Evolutionary conservation across 2,329 filamentous ascomycete genomes (phyloP).

Genomic region (Fonsecaea nubica): DNA sequence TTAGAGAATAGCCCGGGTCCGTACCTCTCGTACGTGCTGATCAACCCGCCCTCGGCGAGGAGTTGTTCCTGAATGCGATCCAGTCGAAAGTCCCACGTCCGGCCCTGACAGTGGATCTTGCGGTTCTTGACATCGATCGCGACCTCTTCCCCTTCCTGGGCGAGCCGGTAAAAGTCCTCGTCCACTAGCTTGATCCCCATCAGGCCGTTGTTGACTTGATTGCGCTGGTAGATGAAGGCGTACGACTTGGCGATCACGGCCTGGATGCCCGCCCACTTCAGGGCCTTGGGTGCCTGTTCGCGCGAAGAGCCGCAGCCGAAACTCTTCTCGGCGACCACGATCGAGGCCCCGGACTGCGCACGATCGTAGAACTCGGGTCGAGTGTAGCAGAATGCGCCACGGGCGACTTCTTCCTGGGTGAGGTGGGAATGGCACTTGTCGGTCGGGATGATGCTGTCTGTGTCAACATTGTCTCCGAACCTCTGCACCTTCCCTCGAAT

Average conservation of each 20-base stretch:
- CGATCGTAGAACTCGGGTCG: constrained; percentile 24
- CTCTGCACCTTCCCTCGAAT: constrained; percentile 20
- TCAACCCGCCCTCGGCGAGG: constrained; percentile 20
- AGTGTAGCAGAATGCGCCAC: constrained; percentile 26
- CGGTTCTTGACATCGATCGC: constrained; percentile 20
- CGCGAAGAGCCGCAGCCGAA: constrained; percentile 25
- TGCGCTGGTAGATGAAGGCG: constrained; percentile 24
- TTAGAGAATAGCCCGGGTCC: constrained; percentile 21
- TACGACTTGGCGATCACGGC: constrained; percentile 23
- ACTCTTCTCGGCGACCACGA: constrained; percentile 25
- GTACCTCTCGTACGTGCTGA: constrained; percentile 25
- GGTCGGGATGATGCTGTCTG: constrained; percentile 28
- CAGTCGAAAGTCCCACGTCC: constrained; percentile 16
- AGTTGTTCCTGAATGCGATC: constrained; percentile 27
- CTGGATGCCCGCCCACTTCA: constrained; percentile 19
- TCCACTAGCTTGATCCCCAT: constrained; percentile 21
- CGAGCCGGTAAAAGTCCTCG: constrained; percentile 20
- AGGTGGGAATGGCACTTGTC: constrained; percentile 27
- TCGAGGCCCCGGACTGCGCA: constrained; percentile 18
- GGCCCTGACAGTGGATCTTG: constrained; percentile 14
- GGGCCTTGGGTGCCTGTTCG: constrained; percentile 22
- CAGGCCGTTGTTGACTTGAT: constrained; percentile 21
- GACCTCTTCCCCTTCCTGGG: constrained; percentile 18
- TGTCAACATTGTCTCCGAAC: constrained; percentile 28
- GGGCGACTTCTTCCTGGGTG: constrained; percentile 24